Base-by-base conservation (phyloP, 805 yeast genomes). In the Wickerhamomyces strasburgensis region DNA sequence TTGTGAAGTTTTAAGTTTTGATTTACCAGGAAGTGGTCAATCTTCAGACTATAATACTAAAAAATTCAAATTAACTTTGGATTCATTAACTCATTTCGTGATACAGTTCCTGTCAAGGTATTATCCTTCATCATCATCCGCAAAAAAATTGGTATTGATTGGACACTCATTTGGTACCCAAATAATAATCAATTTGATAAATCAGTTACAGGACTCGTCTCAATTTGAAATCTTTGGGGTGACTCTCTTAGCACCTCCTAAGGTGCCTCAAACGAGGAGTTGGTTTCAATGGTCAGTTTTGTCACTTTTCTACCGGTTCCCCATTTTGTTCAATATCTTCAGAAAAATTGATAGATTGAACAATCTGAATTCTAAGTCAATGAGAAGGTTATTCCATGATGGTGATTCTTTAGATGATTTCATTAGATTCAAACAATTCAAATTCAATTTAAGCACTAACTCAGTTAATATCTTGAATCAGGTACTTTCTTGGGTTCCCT, bases 11-110 rank as follows among this genome's bases (percentile, higher is more conserved):
- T 52, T 84, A 28, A 75, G 89, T 0, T 48, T 89, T 13, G 98
- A 89, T 56, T 62, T 88, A 35, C 96, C 96, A 1, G 98, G 97
- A 0, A 86, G 86, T 58, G 98, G 98, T 1, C 29, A 29, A 8
- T 44, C 46, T 5, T 26, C 35, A 8, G 33, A 32, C 13, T 30
- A 31, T 19, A 19, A 37, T 13, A 10, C 34, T 2, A n/a, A 29
- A 4, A 19, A 29, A 4, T 47, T 43, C 36, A n/a, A 32, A 17
- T n/a, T 46, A 14, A 43, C 47, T 5, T 21, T 44, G 31, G 42
- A 54, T 7, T 38, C 41, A 6, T 47, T 48, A 40, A 42, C 42
- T 3, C 29, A 33, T 13, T 47, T 40, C 36, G 49, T 41, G 13
- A 19, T 38, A 30, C 14, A 27, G 19, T 35, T 47, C 17, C 16